Evolutionary conservation across 164 flowering plant species (phyloP).

Genomic region (Akebia trifoliata): DNA sequence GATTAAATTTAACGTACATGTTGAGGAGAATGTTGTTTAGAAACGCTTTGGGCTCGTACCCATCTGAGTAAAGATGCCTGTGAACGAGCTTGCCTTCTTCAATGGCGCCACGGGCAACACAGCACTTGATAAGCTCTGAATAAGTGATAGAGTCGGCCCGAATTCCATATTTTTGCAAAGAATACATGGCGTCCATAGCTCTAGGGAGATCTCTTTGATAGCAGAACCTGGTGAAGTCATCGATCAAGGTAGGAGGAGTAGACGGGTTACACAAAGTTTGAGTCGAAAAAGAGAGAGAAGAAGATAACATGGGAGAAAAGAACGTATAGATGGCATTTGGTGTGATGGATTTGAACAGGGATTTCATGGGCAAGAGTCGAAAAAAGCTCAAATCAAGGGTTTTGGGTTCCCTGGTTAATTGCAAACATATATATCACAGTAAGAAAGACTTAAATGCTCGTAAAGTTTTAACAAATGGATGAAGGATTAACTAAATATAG

Average conservation of each 20-base stretch:
- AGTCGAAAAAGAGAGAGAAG: not conserved
- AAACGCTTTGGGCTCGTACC: constrained; percentile 50
- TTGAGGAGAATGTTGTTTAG: constrained; percentile 48
- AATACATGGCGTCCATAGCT: constrained; percentile 52
- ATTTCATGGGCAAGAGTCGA: constrained; percentile 12
- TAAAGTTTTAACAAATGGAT: no score
- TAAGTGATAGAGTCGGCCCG: constrained; percentile 58
- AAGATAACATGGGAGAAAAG: not conserved
- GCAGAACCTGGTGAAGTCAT: constrained; percentile 54
- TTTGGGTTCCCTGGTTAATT: no score
- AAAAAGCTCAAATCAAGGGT: no score
- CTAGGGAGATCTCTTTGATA: constrained; percentile 51
- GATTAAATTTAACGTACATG: constrained; percentile 59
- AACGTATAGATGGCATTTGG: not conserved
- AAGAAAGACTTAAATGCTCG: no score
- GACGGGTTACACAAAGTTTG: not conserved
- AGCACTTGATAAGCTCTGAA: constrained; percentile 70
- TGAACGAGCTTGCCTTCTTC: constrained; percentile 47
- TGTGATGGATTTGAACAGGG: constrained; percentile 1
- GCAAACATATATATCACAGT: no score
- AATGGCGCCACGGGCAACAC: constrained; percentile 43
- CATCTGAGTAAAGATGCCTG: constrained; percentile 53
- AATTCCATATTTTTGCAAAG: constrained; percentile 41
- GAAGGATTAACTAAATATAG: no score
- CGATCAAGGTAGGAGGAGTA: constrained; percentile 19